These are phyloP conservation scores for Rosa chinensis DNA, from an alignment of 306 rosid genomes.

Conservation along the genomic window DNA sequence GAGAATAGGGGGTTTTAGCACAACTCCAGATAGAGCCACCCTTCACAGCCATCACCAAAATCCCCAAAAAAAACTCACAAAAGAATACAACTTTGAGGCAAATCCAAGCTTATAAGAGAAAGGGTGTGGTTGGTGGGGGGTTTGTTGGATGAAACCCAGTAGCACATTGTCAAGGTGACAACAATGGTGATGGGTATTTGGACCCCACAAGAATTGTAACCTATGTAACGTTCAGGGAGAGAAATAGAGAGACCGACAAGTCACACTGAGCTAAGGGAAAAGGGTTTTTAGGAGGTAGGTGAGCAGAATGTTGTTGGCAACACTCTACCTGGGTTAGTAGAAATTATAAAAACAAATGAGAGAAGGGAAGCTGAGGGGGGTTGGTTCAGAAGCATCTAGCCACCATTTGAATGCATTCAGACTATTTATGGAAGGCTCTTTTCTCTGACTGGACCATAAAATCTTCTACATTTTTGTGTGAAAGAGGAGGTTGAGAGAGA, in stretches of 20 bases:
- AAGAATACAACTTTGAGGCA: slow-evolving; percentile 4
- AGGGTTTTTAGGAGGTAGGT: slow-evolving; percentile 39
- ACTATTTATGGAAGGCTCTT: background rate
- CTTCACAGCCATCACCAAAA: slow-evolving; percentile 58
- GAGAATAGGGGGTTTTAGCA: slow-evolving; percentile 32
- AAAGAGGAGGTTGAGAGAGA: background rate
- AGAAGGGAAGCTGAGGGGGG: background rate
- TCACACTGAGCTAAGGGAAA: slow-evolving; percentile 2
- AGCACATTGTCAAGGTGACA: slow-evolving; percentile 44
- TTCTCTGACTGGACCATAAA: background rate
- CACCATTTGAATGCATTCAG: background rate
- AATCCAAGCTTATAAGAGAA: slow-evolving; percentile 28
- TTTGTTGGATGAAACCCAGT: slow-evolving; percentile 45
- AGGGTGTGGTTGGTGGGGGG: slow-evolving; percentile 42
- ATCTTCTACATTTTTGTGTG: background rate
- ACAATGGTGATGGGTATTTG: slow-evolving; percentile 34
- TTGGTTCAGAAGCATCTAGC: background rate
- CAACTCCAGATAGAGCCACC: slow-evolving; percentile 35
- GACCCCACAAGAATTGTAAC: slow-evolving; percentile 40
- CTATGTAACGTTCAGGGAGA: background rate
- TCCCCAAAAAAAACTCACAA: slow-evolving; percentile 14
- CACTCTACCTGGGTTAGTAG: slow-evolving; percentile 29
- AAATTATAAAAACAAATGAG: background rate
- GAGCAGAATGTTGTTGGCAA: slow-evolving; percentile 48
- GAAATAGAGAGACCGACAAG: slow-evolving; percentile 9